A percentile compares a stretch with the other conserved stretches of the same genome.
These are phyloP conservation scores for Penicillium olsonii DNA, from an alignment of 2,329 filamentous ascomycete species.

Conservation along the genomic window DNA sequence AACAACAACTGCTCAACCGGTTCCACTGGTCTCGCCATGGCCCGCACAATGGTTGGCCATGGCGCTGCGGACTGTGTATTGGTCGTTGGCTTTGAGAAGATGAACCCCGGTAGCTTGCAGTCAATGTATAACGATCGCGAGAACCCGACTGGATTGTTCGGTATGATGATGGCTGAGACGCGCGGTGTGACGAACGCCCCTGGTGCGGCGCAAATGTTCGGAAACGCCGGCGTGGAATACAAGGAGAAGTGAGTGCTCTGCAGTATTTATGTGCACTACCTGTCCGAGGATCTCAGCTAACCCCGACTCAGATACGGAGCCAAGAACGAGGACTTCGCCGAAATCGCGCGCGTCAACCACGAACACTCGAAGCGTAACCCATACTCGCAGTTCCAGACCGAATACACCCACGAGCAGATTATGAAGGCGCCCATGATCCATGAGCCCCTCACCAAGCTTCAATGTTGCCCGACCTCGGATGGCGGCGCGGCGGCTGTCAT, in stretches of 20 bases:
- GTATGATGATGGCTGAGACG: constrained; percentile 79
- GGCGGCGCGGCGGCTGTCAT: constrained; percentile 86
- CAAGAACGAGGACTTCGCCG: constrained; percentile 81
- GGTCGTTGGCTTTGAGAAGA: constrained; percentile 97
- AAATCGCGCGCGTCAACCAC: constrained; percentile 92
- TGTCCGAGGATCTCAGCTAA: constrained; percentile 7
- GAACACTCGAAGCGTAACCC: constrained; percentile 88
- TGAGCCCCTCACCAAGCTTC: constrained; percentile 90
- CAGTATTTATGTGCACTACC: too few species aligned
- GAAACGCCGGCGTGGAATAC: constrained; percentile 90
- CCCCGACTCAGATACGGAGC: constrained; percentile 70
- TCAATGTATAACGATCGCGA: constrained; percentile 81
- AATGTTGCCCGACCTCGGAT: constrained; percentile 96
- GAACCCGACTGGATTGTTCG: constrained; percentile 73
- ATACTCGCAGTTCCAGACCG: constrained; percentile 95
- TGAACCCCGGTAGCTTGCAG: constrained; percentile 88
- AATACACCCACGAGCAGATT: constrained; percentile 85
- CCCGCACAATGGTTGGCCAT: constrained; percentile 72
- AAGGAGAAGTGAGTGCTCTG: constrained; percentile 78
- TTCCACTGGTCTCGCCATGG: constrained; percentile 87
- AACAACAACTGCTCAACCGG: constrained; percentile 99
- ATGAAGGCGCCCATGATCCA: constrained; percentile 75
- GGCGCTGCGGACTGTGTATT: constrained; percentile 85
- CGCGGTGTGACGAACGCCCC: constrained; percentile 79
- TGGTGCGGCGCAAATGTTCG: constrained; percentile 89